These are phyloP conservation scores for Penstemon barbatus DNA, from an alignment of 257 asterid genomes.

Conservation along the genomic window DNA sequence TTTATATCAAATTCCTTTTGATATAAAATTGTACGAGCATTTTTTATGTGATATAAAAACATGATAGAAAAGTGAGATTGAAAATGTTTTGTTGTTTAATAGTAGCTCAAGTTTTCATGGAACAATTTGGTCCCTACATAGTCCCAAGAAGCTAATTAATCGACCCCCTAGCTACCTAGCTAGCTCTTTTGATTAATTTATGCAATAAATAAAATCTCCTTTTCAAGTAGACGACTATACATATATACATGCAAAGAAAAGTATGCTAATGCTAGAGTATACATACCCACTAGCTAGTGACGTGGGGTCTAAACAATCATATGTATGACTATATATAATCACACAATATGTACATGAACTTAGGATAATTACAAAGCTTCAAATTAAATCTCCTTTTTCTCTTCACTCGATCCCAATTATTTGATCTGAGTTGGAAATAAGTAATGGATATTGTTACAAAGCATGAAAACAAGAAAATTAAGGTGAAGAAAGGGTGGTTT, in stretches of 20 bases:
- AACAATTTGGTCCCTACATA: too few species aligned
- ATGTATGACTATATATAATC: neutral
- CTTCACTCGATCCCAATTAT: neutral
- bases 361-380: neutral
- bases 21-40: too few species aligned
- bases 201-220: too few species aligned
- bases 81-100: too few species aligned
- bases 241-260: neutral
- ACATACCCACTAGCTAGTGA: neutral
- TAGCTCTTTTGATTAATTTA: too few species aligned
- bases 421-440: neutral
- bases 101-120: too few species aligned
- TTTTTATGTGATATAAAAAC: too few species aligned
- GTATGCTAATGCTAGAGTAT: neutral
- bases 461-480: constrained; percentile 33
- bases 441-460: neutral
- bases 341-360: neutral
- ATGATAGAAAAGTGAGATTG: too few species aligned
- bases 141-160: too few species aligned
- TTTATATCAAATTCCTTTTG: too few species aligned
- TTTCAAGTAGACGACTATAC: too few species aligned
- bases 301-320: neutral
- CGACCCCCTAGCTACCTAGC: too few species aligned
- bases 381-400: neutral
- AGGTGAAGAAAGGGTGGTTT: constrained; percentile 37